Evolutionary conservation across 2,329 filamentous ascomycete species (phyloP).

Genomic region (Verticillium isaacii): DNA sequence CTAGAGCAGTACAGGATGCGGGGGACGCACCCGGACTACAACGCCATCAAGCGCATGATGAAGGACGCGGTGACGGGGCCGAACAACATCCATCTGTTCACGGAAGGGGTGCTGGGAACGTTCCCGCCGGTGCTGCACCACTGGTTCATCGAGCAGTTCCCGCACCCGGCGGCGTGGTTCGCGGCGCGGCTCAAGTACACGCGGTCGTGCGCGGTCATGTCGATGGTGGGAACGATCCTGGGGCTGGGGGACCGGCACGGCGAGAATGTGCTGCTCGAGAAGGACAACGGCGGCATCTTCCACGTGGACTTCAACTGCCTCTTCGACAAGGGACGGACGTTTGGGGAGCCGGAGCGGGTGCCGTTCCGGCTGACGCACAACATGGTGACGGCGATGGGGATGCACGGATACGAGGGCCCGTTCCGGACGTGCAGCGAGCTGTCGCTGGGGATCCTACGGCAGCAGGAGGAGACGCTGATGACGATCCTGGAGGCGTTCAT

Average conservation of each 20-base stretch:
- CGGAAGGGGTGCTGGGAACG: conserved; percentile 53
- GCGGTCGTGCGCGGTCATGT: conserved; percentile 94
- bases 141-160: conserved; percentile 96
- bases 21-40: conserved; percentile 66
- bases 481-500: conserved; percentile 96
- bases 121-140: conserved; percentile 84
- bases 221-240: conserved; percentile 96
- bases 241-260: conserved; percentile 92
- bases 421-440: conserved; percentile 90
- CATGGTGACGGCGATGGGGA: conserved; percentile 96
- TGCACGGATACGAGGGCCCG: conserved; percentile 88
- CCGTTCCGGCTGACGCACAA: conserved; percentile 98
- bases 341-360: conserved; percentile 89
- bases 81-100: conserved; percentile 66
- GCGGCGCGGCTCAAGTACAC: conserved; percentile 84
- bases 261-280: conserved; percentile 93
- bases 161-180: conserved; percentile 90
- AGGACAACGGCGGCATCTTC: conserved; percentile 88
- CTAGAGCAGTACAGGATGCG: conserved; percentile 72
- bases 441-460: conserved; percentile 75
- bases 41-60: conserved; percentile 57
- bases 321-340: conserved; percentile 95
- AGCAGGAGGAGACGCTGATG: conserved; percentile 95
- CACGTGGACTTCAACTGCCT: conserved; percentile 99
- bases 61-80: conserved; percentile 56